Evolutionary conservation across 768 basidiomycete species (phyloP), one percentile per base, ranked within the genome.

Genomic region (Podaxis pistillaris): DNA sequence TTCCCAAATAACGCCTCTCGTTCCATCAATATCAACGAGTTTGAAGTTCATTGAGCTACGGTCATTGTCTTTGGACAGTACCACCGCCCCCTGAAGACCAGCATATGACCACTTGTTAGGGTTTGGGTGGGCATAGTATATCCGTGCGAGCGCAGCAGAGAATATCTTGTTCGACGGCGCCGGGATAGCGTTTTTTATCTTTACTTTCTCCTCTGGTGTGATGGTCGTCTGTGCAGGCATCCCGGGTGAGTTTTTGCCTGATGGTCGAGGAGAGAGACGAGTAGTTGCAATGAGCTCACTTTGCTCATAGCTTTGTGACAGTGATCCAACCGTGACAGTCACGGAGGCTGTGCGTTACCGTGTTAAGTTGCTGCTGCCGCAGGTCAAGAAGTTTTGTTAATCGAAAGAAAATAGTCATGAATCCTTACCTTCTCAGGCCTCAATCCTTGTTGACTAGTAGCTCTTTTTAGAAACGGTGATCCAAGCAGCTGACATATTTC

Each of bases 1-100:
- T 62, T 94, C 87, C 96, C 96, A 99, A 47, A 94, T 86, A 22
- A 95, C 84, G 4, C 94, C 94, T 58, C 94, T 77, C 3, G 92
- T 93, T 19, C 94, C 92, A 66, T 81, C 75, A 17, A 97, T 70
- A 74, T 98, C 96, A 2, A 98, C 90, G 56, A 98, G 78, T 73
- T 85, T 86, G 70, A 97, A 85, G 70, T 81, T 81, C 41, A 86
- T 78, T 3, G 80, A 79, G 28, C 83, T 83, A 58, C 80, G 83
- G 2, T 75, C 72, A 52, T 78, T 83, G 71, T 94, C 88, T 13
- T 82, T 76, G 15, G 84, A 81, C 66, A 96, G 85, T 1, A 87
- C 87, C 40, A 98, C 76, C 24, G 88, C 94, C 9, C 96, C 96
- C 72, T 96, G 88, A 12, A 95, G 76, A 0, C 96, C 96, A 0